Evolutionary conservation across 495 filamentous ascomycete genomes (phyloP), one percentile per base, ranked within the genome.

Genomic region (Hypoxylon intermedium): DNA sequence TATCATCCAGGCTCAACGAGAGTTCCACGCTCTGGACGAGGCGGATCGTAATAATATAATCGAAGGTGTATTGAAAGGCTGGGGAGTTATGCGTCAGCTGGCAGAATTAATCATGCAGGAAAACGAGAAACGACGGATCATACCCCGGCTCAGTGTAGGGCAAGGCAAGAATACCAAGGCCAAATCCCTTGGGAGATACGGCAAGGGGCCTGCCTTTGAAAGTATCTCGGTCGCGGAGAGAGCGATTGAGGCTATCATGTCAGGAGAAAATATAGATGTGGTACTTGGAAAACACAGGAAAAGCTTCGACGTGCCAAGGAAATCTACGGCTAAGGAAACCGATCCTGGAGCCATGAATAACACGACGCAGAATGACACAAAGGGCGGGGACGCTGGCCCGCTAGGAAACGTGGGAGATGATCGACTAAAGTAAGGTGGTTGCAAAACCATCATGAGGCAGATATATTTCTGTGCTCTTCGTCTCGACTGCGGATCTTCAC

Each of bases 1-100:
- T 1, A 78, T 82, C 18, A 65, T 79, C 6, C 77, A 85, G 56
- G 79, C 77, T 0, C 69, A 75, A 28, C 57, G 75, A 5, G 77
- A 82, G 30, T 3, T 72, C 5, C 38, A 63, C 9, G 70, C 36
- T 0, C 41, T 82, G 2, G 28, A 36, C 9, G 69, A 75, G 5
- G 52, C 68, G 7, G 71, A 73, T 28, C 58, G 66, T 37, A 58
- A 67, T 13, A 16, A 38, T n/a, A 59, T 58, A 6, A 36, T 36
- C n/a, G 52, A 70, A 13, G 41, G 58, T 26, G 72, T 76, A 6
- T 33, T 65, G 3, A 69, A 67, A 5, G 81, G 78, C 7, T 84
- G 79, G 80, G 43, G 65, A 11, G 58, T 79, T 4, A 74, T 84
- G 59, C 52, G 65, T 11, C 57, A 74, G 31, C 59, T 83, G 13